Evolutionary conservation across 169 alveolate species (phyloP).

Genomic region (Plasmodium fragile): DNA sequence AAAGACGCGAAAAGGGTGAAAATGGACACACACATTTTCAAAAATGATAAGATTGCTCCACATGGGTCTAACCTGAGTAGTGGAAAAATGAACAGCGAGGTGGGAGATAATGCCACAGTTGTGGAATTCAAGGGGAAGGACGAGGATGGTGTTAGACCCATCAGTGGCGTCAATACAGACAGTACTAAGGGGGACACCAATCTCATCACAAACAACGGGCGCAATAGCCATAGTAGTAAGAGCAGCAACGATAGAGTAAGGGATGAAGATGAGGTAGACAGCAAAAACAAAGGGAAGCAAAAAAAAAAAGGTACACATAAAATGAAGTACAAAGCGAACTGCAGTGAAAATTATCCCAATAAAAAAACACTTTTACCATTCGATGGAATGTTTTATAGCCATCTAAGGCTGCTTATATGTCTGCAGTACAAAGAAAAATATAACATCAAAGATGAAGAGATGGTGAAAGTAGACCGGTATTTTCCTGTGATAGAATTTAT

Average conservation of each 20-base stretch:
- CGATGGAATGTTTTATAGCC: constrained; percentile 61
- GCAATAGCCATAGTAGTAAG: background rate
- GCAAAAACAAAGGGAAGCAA: background rate
- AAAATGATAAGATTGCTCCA: background rate
- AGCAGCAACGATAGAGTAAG: background rate
- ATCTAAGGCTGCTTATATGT: constrained; percentile 30
- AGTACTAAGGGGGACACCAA: background rate
- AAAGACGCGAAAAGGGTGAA: constrained; percentile 5
- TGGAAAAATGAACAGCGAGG: background rate
- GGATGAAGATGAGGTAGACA: background rate
- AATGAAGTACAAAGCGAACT: background rate
- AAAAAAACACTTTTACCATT: constrained; percentile 21
- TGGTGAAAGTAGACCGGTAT: constrained; percentile 35
- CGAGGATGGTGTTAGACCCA: background rate
- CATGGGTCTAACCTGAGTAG: background rate
- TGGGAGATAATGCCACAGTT: background rate
- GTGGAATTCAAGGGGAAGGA: background rate
- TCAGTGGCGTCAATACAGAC: background rate
- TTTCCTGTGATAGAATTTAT: constrained; percentile 47
- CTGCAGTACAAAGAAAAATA: constrained; percentile 61
- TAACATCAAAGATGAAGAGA: constrained; percentile 55
- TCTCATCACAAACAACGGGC: background rate
- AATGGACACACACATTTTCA: background rate
- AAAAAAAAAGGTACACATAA: background rate
- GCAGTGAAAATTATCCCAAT: background rate